Evolutionary conservation across 2,329 filamentous ascomycete species (phyloP), one percentile per base, ranked within the genome.

Genomic region (Talaromyces piceae): DNA sequence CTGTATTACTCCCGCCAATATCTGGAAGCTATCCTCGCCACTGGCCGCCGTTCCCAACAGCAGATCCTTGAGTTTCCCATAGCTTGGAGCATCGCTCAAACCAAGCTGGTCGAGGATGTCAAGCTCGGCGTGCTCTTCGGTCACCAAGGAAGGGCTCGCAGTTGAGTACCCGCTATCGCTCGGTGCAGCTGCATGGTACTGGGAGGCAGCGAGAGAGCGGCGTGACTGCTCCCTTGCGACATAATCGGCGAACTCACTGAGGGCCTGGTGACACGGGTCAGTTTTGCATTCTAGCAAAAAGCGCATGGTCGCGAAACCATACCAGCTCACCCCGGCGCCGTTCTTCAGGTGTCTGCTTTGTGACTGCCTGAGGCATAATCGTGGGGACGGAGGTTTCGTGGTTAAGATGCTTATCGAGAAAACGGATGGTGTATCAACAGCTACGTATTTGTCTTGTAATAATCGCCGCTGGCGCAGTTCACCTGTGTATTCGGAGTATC

Each of bases 201-300:
- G 58, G 50, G 67, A 62, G 37, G 68, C 66, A 39, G 70, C 71
- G 44, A 57, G 59, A 12, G 65, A 62, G 39, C 70, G 69, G 23
- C 63, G 67, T 22, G 84, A 83, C 69, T 97, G 93, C 67, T 97
- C 91, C 67, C 90, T 87, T 69, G 97, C 90, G 58, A 96, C 93
- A 63, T 96, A 97, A 63, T 98, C 93, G 68, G 91, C 90, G 67
- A 98, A 98, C 62, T 97, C 93, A 74, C 87, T 93, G 51, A 98
- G 79, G 11, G 91, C 91, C 81, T 84, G 51, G 28, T 26, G 41
- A 28, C 26, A 12, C 26, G 20, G n/a, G 28, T 22, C 45, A 57
- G 33, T 8, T 22, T 37, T 45, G 27, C 7, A 13, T 46, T 23
- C 27, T 13, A 31, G 12, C 7, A 37, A 18, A 20, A n/a, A n/a